Base-by-base conservation (phyloP, 169 alveolate species). In the Eimeria tenella region DNA sequence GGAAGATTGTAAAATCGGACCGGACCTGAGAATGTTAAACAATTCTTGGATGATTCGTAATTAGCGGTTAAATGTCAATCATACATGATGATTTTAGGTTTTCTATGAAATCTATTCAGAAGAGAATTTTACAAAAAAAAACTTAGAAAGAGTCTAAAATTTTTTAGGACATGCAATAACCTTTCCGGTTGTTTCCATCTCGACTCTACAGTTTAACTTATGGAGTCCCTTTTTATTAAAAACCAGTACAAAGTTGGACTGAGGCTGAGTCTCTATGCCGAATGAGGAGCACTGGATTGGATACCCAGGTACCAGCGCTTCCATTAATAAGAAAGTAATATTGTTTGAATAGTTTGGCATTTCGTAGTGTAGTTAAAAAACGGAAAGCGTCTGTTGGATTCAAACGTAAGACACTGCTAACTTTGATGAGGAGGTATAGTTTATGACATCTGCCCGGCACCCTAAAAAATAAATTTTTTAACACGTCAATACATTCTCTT, bases 301-400 rank as follows among this genome's bases (percentile, higher is more conserved):
- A 21, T 70, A 70, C 52, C 79, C 42, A 70, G 52, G 53, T 70
- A 21, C 79, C 79, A 70, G 53, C 79, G 4, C 79, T 70, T 70
- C 49, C 79, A 70, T 49, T 25, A 70, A 70, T 70, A 21, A 70
- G 79, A 70, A 62, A 62, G 71, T 70, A 21, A 70, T 5, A n/a
- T 4, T 70, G 79, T 19, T 70, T 70, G n/a, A 70, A 70, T 70
- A 70, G 49, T 19, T 19, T n/a, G 79, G 79, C 79, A 19, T 19
- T 70, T 70, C 79, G 53, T 70, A n/a, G 79, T 25, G 79, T 5
- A 70, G 62, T 25, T 13, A 25, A 74, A 74, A 42, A 74, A 25
- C 62, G 84, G 21, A 74, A 49, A 74, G 84, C 23, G 84, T 74
- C 84, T 74, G 63, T 74, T 74, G 84, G 84, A 74, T 74, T 74